Percentiles rank a stretch among this genome's conserved stretches.
Evolutionary conservation across 768 basidiomycete species (phyloP).

Genomic region (Kwoniella europaea): DNA sequence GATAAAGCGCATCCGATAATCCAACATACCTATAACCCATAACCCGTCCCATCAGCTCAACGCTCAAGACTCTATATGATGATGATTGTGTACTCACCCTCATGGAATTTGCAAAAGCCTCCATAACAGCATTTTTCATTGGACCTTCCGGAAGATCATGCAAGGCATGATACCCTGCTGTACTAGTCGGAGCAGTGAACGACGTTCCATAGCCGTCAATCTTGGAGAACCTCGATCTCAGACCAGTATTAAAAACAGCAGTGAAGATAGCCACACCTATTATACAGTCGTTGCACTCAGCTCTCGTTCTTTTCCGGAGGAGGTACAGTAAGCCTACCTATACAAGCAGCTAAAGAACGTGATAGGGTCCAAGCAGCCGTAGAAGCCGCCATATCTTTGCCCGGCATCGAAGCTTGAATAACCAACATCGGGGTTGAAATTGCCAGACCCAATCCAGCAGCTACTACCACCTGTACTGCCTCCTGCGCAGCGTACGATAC

Average conservation of each 20-base stretch:
- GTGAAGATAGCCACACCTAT: slow-evolving; percentile 43
- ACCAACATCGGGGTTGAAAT: slow-evolving; percentile 51
- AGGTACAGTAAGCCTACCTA: slow-evolving; percentile 30
- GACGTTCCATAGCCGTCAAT: slow-evolving; percentile 46
- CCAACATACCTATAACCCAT: slow-evolving; percentile 41
- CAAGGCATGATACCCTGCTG: slow-evolving; percentile 41
- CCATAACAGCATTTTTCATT: slow-evolving; percentile 42
- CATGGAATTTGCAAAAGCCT: slow-evolving; percentile 51
- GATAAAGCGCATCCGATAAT: slow-evolving; percentile 42
- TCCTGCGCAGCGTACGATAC: slow-evolving; percentile 38
- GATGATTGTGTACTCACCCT: slow-evolving; percentile 27
- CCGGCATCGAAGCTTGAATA: slow-evolving; percentile 54
- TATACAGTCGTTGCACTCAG: not conserved
- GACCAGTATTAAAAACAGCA: slow-evolving; percentile 42
- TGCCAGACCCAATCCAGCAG: slow-evolving; percentile 44
- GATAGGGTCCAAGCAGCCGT: slow-evolving; percentile 51
- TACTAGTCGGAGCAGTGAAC: slow-evolving; percentile 34
- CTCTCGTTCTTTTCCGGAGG: not conserved
- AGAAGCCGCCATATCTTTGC: slow-evolving; percentile 54
- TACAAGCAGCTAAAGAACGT: slow-evolving; percentile 45
- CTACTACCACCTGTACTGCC: slow-evolving; percentile 37
- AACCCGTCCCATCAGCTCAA: not conserved
- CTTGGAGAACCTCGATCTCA: slow-evolving; percentile 38
- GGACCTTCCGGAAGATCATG: slow-evolving; percentile 50
- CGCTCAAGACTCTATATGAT: not conserved